These are phyloP conservation scores for Curvularia spicifera DNA, from an alignment of 2,329 filamentous ascomycete genomes.

Conservation along the genomic window DNA sequence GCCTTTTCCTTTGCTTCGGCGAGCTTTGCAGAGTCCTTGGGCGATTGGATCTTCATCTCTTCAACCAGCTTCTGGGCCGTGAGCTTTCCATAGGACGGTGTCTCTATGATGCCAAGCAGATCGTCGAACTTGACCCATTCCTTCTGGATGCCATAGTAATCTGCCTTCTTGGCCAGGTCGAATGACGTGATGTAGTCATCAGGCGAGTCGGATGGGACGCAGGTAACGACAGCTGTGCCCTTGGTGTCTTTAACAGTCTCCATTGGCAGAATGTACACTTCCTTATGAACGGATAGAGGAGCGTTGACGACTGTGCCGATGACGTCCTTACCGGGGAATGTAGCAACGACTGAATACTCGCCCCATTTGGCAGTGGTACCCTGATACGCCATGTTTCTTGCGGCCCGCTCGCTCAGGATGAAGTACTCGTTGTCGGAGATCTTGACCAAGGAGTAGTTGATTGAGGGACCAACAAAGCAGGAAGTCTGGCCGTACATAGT, in stretches of 20 bases:
- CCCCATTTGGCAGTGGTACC: conserved; percentile 81
- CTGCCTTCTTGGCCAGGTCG: conserved; percentile 91
- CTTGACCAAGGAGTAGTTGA: conserved; percentile 89
- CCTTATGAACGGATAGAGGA: conserved; percentile 79
- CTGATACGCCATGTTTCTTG: conserved; percentile 97
- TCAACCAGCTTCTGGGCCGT: conserved; percentile 84
- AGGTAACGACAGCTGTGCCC: conserved; percentile 96
- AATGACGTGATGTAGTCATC: conserved; percentile 91
- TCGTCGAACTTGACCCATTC: conserved; percentile 89
- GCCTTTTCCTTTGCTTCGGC: conserved; percentile 94
- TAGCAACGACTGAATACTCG: conserved; percentile 73
- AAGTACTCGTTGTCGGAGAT: conserved; percentile 72
- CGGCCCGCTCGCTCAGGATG: conserved; percentile 79
- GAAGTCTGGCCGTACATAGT: conserved; percentile 99
- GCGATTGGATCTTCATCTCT: conserved; percentile 93
- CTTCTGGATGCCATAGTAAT: conserved; percentile 91
- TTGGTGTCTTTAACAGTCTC: conserved; percentile 90
- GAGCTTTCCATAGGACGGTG: conserved; percentile 84
- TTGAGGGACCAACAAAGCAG: conserved; percentile 91
- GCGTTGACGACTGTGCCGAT: conserved; percentile 90
- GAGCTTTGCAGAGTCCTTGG: conserved; percentile 90
- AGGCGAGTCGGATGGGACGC: conserved; percentile 91
- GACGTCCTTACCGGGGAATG: conserved; percentile 77
- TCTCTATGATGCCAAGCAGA: conserved; percentile 77
- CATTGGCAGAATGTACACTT: conserved; percentile 93